Percentiles rank a stretch among this genome's conserved stretches.
These are phyloP conservation scores for Dichomitus squalens DNA, from an alignment of 1,284 basidiomycete genomes.

Conservation along the genomic window DNA sequence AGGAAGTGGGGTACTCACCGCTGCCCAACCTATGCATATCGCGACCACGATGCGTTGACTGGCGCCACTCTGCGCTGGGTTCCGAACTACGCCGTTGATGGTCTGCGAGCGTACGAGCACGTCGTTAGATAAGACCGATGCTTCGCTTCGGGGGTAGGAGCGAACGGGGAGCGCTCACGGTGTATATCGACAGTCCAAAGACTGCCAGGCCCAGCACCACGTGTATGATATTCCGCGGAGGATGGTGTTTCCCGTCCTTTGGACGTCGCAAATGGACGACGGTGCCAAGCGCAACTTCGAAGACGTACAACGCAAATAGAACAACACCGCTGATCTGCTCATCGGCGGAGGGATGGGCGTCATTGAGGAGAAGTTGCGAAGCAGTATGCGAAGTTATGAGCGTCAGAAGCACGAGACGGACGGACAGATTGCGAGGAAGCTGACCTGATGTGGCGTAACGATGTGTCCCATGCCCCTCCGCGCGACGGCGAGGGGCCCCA, in stretches of 20 bases:
- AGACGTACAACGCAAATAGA: constrained; percentile 54
- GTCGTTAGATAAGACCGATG: background rate
- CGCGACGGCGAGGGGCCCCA: constrained; percentile 53
- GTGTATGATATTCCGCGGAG: constrained; percentile 53
- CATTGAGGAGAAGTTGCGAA: background rate
- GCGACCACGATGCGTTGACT: constrained; percentile 6
- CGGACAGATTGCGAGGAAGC: background rate
- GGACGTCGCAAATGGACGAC: constrained; percentile 50
- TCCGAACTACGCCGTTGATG: constrained; percentile 12
- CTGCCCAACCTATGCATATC: constrained; percentile 18
- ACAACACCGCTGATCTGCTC: constrained; percentile 54
- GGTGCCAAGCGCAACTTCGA: constrained; percentile 58
- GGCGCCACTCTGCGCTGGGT: constrained; percentile 2
- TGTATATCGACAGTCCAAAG: constrained; percentile 48
- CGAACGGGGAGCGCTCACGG: constrained; percentile 36
- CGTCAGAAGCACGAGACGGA: background rate
- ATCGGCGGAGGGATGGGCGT: background rate
- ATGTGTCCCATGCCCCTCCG: constrained; percentile 46
- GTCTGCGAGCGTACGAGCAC: constrained; percentile 1
- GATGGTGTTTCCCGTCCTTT: constrained; percentile 41
- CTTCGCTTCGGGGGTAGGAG: background rate
- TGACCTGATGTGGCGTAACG: constrained; percentile 52
- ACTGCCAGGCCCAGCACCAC: constrained; percentile 47
- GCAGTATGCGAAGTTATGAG: background rate
- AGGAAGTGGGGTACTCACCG: constrained; percentile 8